Base-by-base conservation (phyloP, 1,284 basidiomycete species). In the Marasmius fiardii region DNA sequence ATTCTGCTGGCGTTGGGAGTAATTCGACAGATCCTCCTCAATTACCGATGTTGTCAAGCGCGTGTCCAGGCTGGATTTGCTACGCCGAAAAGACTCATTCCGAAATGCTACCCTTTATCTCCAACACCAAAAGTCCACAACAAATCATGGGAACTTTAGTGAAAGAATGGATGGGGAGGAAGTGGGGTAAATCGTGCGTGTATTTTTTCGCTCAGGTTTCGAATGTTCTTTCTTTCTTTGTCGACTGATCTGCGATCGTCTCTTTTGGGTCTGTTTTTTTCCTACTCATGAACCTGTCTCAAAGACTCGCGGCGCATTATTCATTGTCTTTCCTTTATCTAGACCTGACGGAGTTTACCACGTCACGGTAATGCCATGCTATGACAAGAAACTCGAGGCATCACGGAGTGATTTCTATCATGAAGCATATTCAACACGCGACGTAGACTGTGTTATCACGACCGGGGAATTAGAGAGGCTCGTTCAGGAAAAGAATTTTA, bases 351-450 rank as follows among this genome's bases (percentile, higher is more conserved):
- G 92, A 64, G 82, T 98, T 53, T 99, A 98, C 70, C 97, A 99
- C 65, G 92, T 98, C 58, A 85, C 93, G 0, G 93, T 98, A 41
- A 99, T 99, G 95, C 95, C 96, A 0, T 99, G 97, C 73, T 99
- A 98, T 71, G 97, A 99, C 79, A 99, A 99, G 75, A 99, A 99
- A 70, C 86, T 99, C 24, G 97, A 99, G 74, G 96, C 97, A 0
- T 95, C 93, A 14, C 82, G 97, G 24, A 81, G 86, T 48, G 94
- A 97, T 68, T 98, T 97, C 68, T 92, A 92, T 69, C 86, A 88
- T 58, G 87, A 87, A 16, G 64, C 81, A 3, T 89, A 89, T 71
- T 78, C 84, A 61, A 93, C 92, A 6, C 81, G 94, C 56, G 96
- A 99, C 61, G 93, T 98, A 43, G 97, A 99, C 73, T 98, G 95